phyloP scores from a whole-genome alignment of 2,329 filamentous ascomycete genomes.

The Lasiodiplodia hormozganensis region DNA sequence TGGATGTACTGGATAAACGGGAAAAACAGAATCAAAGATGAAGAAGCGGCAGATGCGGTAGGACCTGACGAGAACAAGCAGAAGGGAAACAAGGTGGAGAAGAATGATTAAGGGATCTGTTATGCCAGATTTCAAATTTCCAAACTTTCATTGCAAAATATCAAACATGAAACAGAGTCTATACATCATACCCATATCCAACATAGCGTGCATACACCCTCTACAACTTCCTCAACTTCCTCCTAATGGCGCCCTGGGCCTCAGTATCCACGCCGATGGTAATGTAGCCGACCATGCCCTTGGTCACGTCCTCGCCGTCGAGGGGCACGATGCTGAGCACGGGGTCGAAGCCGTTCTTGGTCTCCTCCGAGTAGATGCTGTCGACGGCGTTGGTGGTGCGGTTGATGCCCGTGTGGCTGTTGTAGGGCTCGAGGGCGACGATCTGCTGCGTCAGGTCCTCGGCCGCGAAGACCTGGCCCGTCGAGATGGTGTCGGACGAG shows the following conservation, averaged over 20 bases:
- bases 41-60: not conserved
- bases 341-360: slow-evolving; percentile 40
- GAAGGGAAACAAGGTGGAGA: not conserved
- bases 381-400: slow-evolving; percentile 44
- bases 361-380: slow-evolving; percentile 32
- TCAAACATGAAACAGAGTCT: not conserved
- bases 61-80: not conserved
- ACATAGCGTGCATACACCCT: not conserved
- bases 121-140: too few species aligned
- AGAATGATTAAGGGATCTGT: not conserved
- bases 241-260: slow-evolving; percentile 16
- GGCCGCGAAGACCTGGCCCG: slow-evolving; percentile 44
- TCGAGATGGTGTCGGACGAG: slow-evolving; percentile 38
- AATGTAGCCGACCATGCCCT: slow-evolving; percentile 46
- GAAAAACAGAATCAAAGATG: not conserved
- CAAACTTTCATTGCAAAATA: not conserved
- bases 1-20: not conserved
- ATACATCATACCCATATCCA: not conserved
- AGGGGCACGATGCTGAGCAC: slow-evolving; percentile 12
- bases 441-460: slow-evolving; percentile 41
- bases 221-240: slow-evolving; percentile 25
- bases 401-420: slow-evolving; percentile 44
- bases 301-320: not conserved
- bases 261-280: slow-evolving; percentile 43
- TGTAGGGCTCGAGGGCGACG: slow-evolving; percentile 46